phyloP scores from a whole-genome alignment of 1,284 basidiomycete genomes.

The Trichosporon ovoides region DNA sequence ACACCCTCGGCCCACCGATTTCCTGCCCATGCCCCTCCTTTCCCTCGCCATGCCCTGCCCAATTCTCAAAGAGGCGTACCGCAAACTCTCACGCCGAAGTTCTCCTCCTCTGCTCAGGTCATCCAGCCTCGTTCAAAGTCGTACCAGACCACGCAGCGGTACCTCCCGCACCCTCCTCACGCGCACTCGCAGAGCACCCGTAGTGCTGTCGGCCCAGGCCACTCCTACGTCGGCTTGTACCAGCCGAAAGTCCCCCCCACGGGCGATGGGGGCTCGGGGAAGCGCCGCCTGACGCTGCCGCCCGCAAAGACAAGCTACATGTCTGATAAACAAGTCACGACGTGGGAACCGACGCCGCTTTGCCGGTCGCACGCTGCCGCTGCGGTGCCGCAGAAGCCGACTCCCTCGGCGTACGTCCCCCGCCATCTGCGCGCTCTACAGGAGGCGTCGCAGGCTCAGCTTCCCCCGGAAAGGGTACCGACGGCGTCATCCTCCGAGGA shows the following conservation, averaged over 20 bases:
- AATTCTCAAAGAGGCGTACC: background rate
- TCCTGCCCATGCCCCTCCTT: background rate
- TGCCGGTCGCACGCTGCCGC: background rate
- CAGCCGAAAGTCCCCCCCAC: background rate
- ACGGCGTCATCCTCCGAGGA: background rate
- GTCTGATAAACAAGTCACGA: background rate
- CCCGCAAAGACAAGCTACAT: background rate
- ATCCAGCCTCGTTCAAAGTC: background rate
- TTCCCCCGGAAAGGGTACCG: background rate
- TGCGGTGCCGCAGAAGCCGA: background rate
- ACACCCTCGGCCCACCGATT: background rate
- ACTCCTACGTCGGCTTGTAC: background rate
- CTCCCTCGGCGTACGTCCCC: background rate
- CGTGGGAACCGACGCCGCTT: constrained; percentile 1
- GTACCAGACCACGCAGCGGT: background rate
- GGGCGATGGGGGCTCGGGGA: background rate
- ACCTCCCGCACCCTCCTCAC: background rate
- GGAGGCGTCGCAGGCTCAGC: background rate
- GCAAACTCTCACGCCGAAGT: background rate
- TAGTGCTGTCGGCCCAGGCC: background rate
- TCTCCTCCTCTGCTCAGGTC: background rate
- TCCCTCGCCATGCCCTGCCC: background rate
- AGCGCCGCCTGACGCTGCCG: background rate
- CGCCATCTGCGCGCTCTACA: background rate
- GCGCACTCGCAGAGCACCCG: background rate